These are phyloP conservation scores for Ogataea ganodermae DNA, from an alignment of 805 yeast species.

Conservation along the genomic window DNA sequence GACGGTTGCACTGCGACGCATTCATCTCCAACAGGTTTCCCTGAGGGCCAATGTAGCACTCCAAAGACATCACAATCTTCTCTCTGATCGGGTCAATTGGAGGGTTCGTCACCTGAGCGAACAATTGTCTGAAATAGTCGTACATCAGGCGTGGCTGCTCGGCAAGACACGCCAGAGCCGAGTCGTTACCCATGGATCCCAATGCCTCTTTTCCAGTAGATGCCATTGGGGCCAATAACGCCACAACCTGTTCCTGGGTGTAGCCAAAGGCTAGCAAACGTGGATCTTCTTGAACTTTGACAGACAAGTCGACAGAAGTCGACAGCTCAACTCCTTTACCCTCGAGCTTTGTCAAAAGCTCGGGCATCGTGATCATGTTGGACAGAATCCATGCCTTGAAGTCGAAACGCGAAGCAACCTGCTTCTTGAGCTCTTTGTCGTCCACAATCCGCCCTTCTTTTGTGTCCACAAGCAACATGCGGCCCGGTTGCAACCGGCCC, in stretches of 20 bases:
- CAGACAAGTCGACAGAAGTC: conserved; percentile 32
- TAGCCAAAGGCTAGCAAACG: conserved; percentile 86
- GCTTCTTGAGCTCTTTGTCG: conserved; percentile 80
- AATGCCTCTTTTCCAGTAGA: conserved; percentile 87
- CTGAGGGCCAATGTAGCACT: conserved; percentile 98
- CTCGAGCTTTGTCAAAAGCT: conserved; percentile 62
- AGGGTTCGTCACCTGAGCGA: conserved; percentile 98
- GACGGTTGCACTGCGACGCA: conserved; percentile 87
- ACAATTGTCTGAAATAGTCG: conserved; percentile 93
- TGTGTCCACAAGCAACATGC: conserved; percentile 94
- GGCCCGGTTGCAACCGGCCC: conserved; percentile 95
- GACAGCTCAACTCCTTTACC: conserved; percentile 37
- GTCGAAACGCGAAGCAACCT: conserved; percentile 80
- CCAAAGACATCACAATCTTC: conserved; percentile 93
- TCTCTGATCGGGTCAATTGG: conserved; percentile 98
- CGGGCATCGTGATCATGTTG: conserved; percentile 81
- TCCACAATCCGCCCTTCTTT: conserved; percentile 91
- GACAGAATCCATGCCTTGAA: conserved; percentile 93
- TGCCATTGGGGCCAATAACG: conserved; percentile 92
- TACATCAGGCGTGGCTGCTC: conserved; percentile 88
- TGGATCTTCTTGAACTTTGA: conserved; percentile 75
- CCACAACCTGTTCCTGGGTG: conserved; percentile 87
- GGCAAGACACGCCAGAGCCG: conserved; percentile 91
- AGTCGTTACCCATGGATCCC: conserved; percentile 98
- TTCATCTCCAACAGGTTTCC: conserved; percentile 93